A percentile compares a stretch with the other conserved stretches of the same genome.
phyloP scores from a whole-genome alignment of 371 early-diverging fungal species.

The Circinella umbellata region DNA sequence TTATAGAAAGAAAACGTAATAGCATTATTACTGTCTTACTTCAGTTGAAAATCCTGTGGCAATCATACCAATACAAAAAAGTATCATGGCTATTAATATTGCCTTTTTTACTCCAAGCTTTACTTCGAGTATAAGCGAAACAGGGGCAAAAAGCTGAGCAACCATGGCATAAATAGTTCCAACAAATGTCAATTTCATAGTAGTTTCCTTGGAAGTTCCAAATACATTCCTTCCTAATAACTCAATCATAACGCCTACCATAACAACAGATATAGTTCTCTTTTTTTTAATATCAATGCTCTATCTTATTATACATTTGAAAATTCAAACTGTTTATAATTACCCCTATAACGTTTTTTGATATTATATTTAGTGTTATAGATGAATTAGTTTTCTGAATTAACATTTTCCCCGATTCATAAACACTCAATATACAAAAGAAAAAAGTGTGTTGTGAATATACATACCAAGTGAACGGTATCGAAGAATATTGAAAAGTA shows the following conservation, averaged over 20 bases:
- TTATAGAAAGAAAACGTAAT: neutral
- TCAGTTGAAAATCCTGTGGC: neutral
- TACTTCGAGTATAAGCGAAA: neutral
- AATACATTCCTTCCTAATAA: neutral
- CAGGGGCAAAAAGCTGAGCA: neutral
- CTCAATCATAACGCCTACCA: neutral
- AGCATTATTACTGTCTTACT: neutral
- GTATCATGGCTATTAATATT: neutral
- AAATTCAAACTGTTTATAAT: too few species aligned
- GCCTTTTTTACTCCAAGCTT: neutral
- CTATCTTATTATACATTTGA: too few species aligned
- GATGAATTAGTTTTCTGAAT: too few species aligned
- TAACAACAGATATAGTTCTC: too few species aligned
- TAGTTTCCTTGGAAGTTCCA: neutral
- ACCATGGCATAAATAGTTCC: neutral
- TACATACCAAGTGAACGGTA: too few species aligned
- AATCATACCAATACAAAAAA: neutral
- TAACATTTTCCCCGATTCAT: too few species aligned
- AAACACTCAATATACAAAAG: too few species aligned
- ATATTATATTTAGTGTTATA: too few species aligned
- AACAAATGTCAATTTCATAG: neutral
- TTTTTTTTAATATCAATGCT: too few species aligned
- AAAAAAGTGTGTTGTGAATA: too few species aligned
- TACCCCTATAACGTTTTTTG: too few species aligned
- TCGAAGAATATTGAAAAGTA: too few species aligned